Conservation (phyloP, 192 early-diverging fungal genomes). For the Coemansia guatemalensis region DNA sequence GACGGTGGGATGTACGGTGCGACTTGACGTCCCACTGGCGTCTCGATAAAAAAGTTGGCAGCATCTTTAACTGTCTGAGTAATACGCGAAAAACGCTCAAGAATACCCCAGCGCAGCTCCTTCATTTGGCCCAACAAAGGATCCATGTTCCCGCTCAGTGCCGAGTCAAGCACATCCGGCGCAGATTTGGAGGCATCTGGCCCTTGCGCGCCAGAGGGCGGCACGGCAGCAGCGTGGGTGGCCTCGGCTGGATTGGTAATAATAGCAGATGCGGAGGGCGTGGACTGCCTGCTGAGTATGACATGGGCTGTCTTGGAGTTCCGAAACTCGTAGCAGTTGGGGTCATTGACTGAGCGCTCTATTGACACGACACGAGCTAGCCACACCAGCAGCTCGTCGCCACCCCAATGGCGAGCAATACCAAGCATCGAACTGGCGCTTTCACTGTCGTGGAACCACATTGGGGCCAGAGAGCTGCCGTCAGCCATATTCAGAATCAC, state of each 20-base stretch:
- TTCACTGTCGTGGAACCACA: constrained; percentile 77
- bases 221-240: background rate
- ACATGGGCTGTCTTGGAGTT: constrained; percentile 45
- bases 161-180: constrained; percentile 38
- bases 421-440: constrained; percentile 56
- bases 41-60: constrained; percentile 56
- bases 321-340: constrained; percentile 40
- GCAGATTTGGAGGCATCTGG: constrained; percentile 20
- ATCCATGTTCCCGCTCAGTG: constrained; percentile 48
- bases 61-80: constrained; percentile 69
- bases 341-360: constrained; percentile 45
- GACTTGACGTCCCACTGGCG: constrained; percentile 51
- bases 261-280: constrained; percentile 32
- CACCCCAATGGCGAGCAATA: constrained; percentile 60
- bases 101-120: constrained; percentile 70
- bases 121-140: constrained; percentile 57
- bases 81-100: constrained; percentile 76
- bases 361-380: constrained; percentile 54
- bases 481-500: constrained; percentile 64
- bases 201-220: constrained; percentile 2
- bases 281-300: constrained; percentile 28
- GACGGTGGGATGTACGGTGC: constrained; percentile 52
- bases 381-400: constrained; percentile 65
- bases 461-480: constrained; percentile 62
- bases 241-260: constrained; percentile 19